Base-by-base conservation (phyloP, 140 eudicot genomes). In the Stevia rebaudiana region DNA sequence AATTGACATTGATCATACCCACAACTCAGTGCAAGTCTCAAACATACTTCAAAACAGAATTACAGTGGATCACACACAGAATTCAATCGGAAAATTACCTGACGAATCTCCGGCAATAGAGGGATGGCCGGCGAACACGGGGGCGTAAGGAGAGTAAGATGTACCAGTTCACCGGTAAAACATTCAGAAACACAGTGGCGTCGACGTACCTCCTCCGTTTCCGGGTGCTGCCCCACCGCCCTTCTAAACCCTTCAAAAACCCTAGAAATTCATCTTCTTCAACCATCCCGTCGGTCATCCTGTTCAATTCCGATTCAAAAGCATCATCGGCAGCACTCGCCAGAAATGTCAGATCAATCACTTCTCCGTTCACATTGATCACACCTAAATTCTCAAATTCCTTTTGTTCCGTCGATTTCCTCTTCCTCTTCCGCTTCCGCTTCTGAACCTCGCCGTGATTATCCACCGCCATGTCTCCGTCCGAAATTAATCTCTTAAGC, bases 191-290 rank as follows among this genome's bases (percentile, higher is more conserved):
- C 13, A 1, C 0, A 2, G 24, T 25, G 7, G 79, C 69, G 8
- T 60, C 44, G 0, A 74, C 74, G 21, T 48, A 74, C 64, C 15
- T 59, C 79, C 74, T 31, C 36, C 74, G 69, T 37, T n/a, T 67
- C 30, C 69, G 18, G 3, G 5, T 36, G 40, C 74, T 67, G 6
- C 74, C 65, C 79, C 65, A 67, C 8, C 48, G 56, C 49, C 79
- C 79, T 7, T 67, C 55, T 59, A 74, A 65, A 65, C 47, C 48
- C 2, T 13, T 17, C 9, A 66, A 16, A 74, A 74, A 56, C 63
- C 47, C 73, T 60, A 74, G 37, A 74, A 66, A 37, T 3, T 57
- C 63, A 57, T 58, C 74, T 58, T 66, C 74, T 18, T 28, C 18
- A n/a, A 15, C 44, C 78, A 74, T 56, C 33, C 47, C 69, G 35